A percentile compares a stretch with the other conserved stretches of the same genome.
These are phyloP conservation scores for Lentithecium fluviatile DNA, from an alignment of 495 filamentous ascomycete genomes.

Conservation along the genomic window DNA sequence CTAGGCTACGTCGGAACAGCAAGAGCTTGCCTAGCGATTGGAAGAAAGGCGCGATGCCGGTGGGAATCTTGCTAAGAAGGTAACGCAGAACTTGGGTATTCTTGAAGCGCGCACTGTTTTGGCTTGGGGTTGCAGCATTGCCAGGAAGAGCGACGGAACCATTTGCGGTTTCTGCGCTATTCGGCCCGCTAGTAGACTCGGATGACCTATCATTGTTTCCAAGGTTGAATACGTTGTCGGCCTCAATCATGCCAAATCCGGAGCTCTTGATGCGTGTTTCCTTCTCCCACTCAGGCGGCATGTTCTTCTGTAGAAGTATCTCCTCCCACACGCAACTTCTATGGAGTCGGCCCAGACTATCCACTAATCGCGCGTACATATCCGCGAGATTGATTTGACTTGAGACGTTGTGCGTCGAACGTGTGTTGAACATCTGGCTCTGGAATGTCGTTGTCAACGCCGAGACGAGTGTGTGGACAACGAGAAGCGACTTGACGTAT, in stretches of 20 bases:
- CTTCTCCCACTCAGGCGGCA: conserved; percentile 66
- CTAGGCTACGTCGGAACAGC: conserved; percentile 65
- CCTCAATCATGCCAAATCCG: conserved; percentile 35
- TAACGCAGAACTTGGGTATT: conserved; percentile 76
- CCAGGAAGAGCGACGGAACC: not conserved
- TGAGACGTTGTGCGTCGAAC: conserved; percentile 60
- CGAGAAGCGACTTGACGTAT: conserved; percentile 72
- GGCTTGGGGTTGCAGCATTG: conserved; percentile 1
- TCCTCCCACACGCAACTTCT: conserved; percentile 81
- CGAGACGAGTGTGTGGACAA: conserved; percentile 68
- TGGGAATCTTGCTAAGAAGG: conserved; percentile 71
- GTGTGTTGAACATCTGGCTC: conserved; percentile 59
- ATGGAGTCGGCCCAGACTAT: conserved; percentile 71
- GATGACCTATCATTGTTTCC: conserved; percentile 4
- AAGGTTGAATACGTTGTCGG: conserved; percentile 35
- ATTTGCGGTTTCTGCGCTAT: not conserved
- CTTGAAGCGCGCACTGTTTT: conserved; percentile 59
- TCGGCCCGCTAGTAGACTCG: not conserved
- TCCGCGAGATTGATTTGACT: conserved; percentile 75
- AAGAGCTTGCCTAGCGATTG: conserved; percentile 78
- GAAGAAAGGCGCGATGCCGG: conserved; percentile 71
- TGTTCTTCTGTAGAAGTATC: conserved; percentile 64
- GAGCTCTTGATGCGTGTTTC: conserved; percentile 47
- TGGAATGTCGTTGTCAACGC: conserved; percentile 73
- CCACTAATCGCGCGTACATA: conserved; percentile 66